phyloP scores from a whole-genome alignment of 176 grass and related monocot genomes.

The Carex kokanica region DNA sequence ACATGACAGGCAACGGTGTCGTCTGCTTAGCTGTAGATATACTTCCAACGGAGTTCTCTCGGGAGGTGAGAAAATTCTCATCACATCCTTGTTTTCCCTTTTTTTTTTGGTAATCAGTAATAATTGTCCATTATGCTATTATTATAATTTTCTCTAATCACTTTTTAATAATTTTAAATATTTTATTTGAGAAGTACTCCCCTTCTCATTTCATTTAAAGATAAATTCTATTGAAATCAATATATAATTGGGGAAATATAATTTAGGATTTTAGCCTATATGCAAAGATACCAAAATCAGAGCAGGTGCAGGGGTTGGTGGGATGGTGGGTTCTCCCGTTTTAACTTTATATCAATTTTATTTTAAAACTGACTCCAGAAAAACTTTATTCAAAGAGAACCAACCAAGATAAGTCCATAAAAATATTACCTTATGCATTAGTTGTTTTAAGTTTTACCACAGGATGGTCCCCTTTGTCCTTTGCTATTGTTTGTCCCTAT shows the following conservation, averaged over 20 bases:
- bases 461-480: slow-evolving; percentile 11
- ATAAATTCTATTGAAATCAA: neutral
- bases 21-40: slow-evolving; percentile 93
- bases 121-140: neutral
- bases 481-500: neutral
- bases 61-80: slow-evolving; percentile 51
- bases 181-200: neutral
- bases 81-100: neutral
- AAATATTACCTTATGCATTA: neutral
- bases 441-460: neutral
- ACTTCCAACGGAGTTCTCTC: slow-evolving; percentile 91
- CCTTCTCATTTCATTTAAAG: neutral
- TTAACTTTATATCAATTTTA: neutral
- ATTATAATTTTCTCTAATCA: neutral
- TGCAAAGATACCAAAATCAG: neutral
- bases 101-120: neutral
- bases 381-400: slow-evolving; percentile 6
- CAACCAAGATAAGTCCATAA: neutral
- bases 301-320: neutral
- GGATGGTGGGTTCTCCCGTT: neutral
- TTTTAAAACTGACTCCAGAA: neutral
- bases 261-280: neutral
- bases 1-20: slow-evolving; percentile 69
- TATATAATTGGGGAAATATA: neutral
- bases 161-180: neutral